Evolutionary conservation across 1,284 basidiomycete species (phyloP), one percentile per base, ranked within the genome.

Genomic region (Blastosporella zonata): DNA sequence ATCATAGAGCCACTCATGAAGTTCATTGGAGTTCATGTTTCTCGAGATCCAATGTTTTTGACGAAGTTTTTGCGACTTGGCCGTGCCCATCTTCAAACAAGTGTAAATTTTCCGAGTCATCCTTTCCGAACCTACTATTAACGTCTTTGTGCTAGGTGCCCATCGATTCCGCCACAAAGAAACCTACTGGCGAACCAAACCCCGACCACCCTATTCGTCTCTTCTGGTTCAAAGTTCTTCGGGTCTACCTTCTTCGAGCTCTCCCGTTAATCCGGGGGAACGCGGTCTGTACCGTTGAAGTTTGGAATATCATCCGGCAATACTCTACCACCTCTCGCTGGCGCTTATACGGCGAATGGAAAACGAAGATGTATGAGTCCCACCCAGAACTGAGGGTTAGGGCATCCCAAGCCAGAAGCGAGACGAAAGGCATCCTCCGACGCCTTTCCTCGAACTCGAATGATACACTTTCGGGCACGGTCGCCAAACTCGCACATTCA

Each of bases 281-380:
- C 59, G 90, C 90, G 6, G 84, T 93, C 6, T 90, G 87, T 62
- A 87, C 89, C 13, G 84, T 88, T 44, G 93, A 96, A 55, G 75
- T 96, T 2, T 96, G 93, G 93, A 81, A 83, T 53, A 79, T 97
- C 38, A 78, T 99, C 41, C 74, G 81, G 34, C 79, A 82, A 53
- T 90, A 90, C 63, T 84, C 90, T 40, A 87, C 85, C 49, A 81
- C 85, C 6, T 73, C 81, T 38, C 89, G 97, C 2, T 98, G 92
- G 82, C 79, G 78, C 31, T 72, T 99, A 22, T 97, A 99, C 61
- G 97, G 95, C 41, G 95, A 99, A 71, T 98, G 96, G 97, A 89
- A 90, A 67, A 78, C 84, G 46, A 72, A 73, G 41, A 80, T 68
- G 6, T 90, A 82, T 71, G 78, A 74, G 62, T 85, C 78, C 2